A percentile compares a stretch with the other conserved stretches of the same genome.
Evolutionary conservation across 1,139 yeast species (phyloP).

Genomic region (Magnusiomyces starmeri): DNA sequence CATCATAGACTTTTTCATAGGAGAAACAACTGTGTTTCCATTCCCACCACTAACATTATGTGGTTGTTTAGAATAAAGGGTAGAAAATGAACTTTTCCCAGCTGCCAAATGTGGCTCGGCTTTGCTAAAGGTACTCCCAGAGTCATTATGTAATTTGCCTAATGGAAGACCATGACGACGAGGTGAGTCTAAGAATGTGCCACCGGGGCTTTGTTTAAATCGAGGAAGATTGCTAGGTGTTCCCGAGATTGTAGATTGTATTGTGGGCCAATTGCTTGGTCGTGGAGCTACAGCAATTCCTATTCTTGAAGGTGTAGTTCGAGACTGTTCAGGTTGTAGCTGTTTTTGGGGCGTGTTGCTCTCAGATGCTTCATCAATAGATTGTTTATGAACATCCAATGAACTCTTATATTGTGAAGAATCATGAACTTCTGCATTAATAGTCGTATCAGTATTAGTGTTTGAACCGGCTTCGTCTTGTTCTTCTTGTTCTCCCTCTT

Average conservation of each 20-base stretch:
- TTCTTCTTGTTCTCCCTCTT: not conserved
- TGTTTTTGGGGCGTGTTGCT: no score
- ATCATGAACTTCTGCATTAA: constrained; percentile 4
- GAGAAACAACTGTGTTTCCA: not conserved
- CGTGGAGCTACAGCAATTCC: not conserved
- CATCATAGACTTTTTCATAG: not conserved
- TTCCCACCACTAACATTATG: no score
- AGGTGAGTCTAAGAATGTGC: not conserved
- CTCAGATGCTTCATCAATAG: no score
- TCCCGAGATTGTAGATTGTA: not conserved
- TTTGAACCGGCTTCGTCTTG: constrained; percentile 5
- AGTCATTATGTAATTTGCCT: no score
- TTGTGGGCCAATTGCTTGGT: not conserved
- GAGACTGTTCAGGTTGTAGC: not conserved
- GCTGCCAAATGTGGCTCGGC: not conserved
- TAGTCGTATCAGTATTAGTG: not conserved
- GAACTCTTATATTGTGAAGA: no score
- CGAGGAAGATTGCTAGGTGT: not conserved
- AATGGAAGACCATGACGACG: not conserved
- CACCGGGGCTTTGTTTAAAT: not conserved
- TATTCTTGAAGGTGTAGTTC: not conserved
- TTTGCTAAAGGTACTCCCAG: no score
- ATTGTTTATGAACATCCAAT: no score
- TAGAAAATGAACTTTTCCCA: not conserved
- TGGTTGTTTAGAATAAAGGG: no score